phyloP scores from a whole-genome alignment of 2,329 filamentous ascomycete genomes.

The Apiospora saccharicola region DNA sequence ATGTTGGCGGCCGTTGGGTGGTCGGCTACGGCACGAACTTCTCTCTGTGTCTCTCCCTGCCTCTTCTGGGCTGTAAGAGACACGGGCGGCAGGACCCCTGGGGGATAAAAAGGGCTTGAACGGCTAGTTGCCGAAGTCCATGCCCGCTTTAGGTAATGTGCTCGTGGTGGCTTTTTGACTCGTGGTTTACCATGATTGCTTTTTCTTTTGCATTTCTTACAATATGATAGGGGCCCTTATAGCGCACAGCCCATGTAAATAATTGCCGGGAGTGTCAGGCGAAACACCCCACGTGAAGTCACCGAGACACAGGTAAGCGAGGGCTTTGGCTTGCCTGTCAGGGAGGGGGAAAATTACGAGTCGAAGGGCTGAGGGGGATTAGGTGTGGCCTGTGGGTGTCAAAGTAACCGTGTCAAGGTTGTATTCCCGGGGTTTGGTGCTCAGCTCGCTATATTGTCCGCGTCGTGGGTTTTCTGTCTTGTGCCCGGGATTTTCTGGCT shows the following conservation, averaged over 20 bases:
- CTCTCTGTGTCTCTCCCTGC: background rate
- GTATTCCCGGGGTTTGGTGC: slow-evolving; percentile 13
- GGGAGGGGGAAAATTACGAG: no score
- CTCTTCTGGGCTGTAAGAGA: background rate
- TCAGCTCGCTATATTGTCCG: slow-evolving; percentile 13
- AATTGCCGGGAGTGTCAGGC: slow-evolving; percentile 8
- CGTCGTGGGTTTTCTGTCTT: background rate
- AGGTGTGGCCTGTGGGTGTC: background rate
- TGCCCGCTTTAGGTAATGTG: slow-evolving; percentile 22
- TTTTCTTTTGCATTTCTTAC: background rate
- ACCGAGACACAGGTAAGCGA: background rate
- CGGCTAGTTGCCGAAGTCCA: slow-evolving; percentile 24
- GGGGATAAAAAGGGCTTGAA: slow-evolving; percentile 5
- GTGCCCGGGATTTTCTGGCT: background rate
- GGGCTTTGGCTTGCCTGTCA: background rate
- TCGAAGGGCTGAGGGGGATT: background rate
- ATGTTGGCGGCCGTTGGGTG: slow-evolving; percentile 19
- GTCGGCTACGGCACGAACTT: slow-evolving; percentile 4
- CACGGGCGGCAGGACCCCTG: background rate
- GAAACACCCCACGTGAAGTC: slow-evolving; percentile 1
- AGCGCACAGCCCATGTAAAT: background rate
- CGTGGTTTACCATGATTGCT: slow-evolving; percentile 13
- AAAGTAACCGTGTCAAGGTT: background rate
- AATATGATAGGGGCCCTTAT: slow-evolving; percentile 8
- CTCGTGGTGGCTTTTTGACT: slow-evolving; percentile 20